phyloP scores from a whole-genome alignment of 305 asterid genomes.

The Fraxinus platypoda region DNA sequence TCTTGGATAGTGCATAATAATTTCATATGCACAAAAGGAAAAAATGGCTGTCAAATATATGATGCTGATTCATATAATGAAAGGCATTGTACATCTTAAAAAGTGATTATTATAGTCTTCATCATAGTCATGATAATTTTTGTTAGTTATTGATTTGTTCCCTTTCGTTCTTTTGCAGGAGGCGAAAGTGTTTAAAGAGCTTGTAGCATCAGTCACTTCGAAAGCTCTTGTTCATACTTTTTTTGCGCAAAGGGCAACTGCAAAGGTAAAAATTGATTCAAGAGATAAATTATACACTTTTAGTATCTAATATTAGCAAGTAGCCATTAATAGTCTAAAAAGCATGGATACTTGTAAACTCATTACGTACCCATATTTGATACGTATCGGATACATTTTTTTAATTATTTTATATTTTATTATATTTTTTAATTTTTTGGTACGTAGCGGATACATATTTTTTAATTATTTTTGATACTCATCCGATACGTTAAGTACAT shows the following conservation, averaged over 20 bases:
- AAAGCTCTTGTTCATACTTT: conserved; percentile 89
- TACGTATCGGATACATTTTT: neutral
- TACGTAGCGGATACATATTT: too few species aligned
- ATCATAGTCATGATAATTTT: neutral
- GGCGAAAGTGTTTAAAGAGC: conserved; percentile 50
- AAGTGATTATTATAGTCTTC: neutral
- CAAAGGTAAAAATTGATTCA: conserved; percentile 57
- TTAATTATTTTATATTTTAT: too few species aligned
- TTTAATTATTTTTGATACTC: neutral
- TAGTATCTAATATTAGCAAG: neutral
- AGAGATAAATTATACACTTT: conserved; percentile 10
- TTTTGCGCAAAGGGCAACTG: conserved; percentile 79
- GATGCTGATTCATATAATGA: neutral
- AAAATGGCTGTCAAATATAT: neutral
- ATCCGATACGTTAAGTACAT: neutral
- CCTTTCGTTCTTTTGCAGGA: conserved; percentile 53
- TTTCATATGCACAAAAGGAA: neutral
- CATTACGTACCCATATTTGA: neutral
- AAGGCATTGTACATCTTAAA: neutral
- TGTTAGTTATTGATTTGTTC: neutral
- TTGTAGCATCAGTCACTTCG: conserved; percentile 61
- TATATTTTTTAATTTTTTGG: too few species aligned
- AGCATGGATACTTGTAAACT: neutral
- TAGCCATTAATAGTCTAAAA: neutral
- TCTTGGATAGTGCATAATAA: neutral